Percentiles rank a stretch among this genome's conserved stretches.
phyloP scores from a whole-genome alignment of 495 filamentous ascomycete species.

The Friedmanniomyces simplex region DNA sequence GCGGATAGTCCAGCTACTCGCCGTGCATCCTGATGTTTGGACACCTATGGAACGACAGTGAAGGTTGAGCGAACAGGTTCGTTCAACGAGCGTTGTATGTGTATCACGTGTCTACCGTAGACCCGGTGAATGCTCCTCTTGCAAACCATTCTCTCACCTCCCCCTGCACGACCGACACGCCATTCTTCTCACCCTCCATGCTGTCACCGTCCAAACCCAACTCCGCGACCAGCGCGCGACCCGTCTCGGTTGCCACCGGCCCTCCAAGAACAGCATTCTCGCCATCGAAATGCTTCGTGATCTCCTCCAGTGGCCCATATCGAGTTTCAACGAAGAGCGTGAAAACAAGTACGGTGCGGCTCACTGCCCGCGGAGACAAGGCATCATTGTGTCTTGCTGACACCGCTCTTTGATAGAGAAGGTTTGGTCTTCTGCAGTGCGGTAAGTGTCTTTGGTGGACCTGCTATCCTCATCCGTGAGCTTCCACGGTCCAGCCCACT shows the following conservation, averaged over 20 bases:
- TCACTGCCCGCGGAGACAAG: no score
- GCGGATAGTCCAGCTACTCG: no score
- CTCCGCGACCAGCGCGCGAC: conserved; percentile 19
- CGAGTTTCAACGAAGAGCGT: conserved; percentile 71
- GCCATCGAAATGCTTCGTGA: conserved; percentile 30
- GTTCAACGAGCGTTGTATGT: no score
- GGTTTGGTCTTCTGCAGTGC: no score
- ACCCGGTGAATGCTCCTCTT: not conserved
- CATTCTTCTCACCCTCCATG: not conserved
- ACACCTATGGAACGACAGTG: no score
- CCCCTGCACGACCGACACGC: not conserved
- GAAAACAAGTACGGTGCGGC: conserved; percentile 48
- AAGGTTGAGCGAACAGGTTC: no score
- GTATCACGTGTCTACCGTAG: not conserved
- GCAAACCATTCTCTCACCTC: not conserved
- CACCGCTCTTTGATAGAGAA: no score
- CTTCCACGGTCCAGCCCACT: no score
- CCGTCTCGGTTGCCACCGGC: conserved; percentile 30
- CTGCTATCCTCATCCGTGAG: no score
- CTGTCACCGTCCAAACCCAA: not conserved
- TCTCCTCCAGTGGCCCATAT: conserved; percentile 59
- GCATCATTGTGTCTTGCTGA: no score
- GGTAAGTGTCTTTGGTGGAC: no score
- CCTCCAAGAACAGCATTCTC: conserved; percentile 32
- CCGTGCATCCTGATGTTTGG: no score